These are phyloP conservation scores for Pleodorina starrii DNA, from an alignment of 139 green algal genomes.

Conservation along the genomic window DNA sequence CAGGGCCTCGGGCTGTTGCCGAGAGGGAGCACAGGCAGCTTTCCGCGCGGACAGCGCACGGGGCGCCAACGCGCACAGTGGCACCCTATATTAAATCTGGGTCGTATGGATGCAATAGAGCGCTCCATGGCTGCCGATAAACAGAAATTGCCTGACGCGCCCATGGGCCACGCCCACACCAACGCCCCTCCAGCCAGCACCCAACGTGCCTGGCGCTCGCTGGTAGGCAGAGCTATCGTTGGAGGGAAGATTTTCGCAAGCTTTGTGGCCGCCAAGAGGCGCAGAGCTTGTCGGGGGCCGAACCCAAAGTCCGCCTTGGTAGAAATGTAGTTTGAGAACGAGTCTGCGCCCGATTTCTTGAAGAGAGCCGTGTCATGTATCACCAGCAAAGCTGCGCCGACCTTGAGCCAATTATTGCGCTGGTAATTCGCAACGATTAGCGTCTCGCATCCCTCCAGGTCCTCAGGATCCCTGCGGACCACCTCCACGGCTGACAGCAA, in stretches of 20 bases:
- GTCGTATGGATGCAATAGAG: too few species aligned
- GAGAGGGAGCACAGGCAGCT: too few species aligned
- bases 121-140: too few species aligned
- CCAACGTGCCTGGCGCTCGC: conserved; percentile 28
- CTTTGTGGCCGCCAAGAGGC: conserved; percentile 32
- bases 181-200: neutral
- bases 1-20: too few species aligned
- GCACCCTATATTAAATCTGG: too few species aligned
- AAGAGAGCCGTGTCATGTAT: conserved; percentile 44
- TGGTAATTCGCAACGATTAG: conserved; percentile 43
- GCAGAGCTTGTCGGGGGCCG: conserved; percentile 32
- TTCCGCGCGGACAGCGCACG: too few species aligned
- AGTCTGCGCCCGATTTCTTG: conserved; percentile 44
- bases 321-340: conserved; percentile 44
- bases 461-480: conserved; percentile 35
- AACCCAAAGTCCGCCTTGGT: conserved; percentile 45
- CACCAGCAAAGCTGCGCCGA: conserved; percentile 34
- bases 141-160: too few species aligned
- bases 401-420: conserved; percentile 48
- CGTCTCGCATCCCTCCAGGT: conserved; percentile 45
- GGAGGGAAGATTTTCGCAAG: conserved; percentile 42
- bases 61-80: too few species aligned
- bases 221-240: conserved; percentile 30
- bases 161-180: conserved; percentile 10
- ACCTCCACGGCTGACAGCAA: conserved; percentile 33